Evolutionary conservation across 306 rosid species (phyloP).

Genomic region (Lathyrus aphaca): DNA sequence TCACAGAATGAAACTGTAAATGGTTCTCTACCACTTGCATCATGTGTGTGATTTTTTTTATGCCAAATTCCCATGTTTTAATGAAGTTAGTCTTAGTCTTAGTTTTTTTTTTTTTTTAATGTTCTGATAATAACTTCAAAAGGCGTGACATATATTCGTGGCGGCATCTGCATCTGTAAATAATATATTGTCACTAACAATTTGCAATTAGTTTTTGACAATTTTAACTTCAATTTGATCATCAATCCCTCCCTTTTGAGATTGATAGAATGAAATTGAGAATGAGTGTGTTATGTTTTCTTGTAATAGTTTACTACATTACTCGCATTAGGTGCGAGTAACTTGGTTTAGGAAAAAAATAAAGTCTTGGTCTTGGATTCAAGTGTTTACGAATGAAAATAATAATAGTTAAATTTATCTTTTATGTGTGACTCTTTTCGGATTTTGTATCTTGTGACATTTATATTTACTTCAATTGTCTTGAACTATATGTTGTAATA

Average conservation of each 20-base stretch:
- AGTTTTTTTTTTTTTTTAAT: constrained; percentile 1
- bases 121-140: constrained; percentile 21
- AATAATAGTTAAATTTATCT: background rate
- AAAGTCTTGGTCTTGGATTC: background rate
- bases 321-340: no score
- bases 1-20: constrained; percentile 23
- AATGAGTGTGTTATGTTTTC: constrained; percentile 24
- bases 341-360: background rate
- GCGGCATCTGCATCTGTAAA: constrained; percentile 23
- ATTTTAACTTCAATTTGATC: constrained; percentile 20
- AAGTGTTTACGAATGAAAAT: background rate
- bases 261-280: constrained; percentile 15
- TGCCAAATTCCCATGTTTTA: constrained; percentile 18
- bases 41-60: constrained; percentile 18
- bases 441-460: background rate
- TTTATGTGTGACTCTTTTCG: background rate
- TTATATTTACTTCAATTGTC: background rate
- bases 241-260: constrained; percentile 20
- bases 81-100: constrained; percentile 16
- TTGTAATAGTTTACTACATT: background rate
- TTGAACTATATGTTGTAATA: background rate
- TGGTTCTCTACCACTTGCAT: constrained; percentile 24
- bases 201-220: constrained; percentile 27
- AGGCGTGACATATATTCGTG: constrained; percentile 10
- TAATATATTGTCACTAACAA: constrained; percentile 27